These are phyloP conservation scores for Phalaenopsis hybrid DNA, from an alignment of 116 monocot species.

Conservation along the genomic window DNA sequence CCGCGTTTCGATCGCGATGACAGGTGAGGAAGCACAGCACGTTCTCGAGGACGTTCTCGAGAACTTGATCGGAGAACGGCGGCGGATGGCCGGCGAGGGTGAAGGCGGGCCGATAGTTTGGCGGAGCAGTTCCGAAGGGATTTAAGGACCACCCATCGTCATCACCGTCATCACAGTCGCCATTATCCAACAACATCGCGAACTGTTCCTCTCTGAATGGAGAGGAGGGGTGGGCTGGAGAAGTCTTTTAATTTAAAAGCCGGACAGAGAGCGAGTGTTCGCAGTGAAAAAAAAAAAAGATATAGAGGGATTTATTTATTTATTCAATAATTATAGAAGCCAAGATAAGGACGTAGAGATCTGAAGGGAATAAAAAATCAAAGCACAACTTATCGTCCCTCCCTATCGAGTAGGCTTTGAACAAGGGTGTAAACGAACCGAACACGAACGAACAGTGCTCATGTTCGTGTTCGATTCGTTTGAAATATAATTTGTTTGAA, in stretches of 20 bases:
- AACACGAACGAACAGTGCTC: too few relatives aligned
- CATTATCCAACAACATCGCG: conserved; percentile 22
- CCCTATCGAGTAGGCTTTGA: too few relatives aligned
- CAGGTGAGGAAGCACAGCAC: conserved; percentile 60
- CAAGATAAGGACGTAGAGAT: too few relatives aligned
- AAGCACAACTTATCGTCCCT: too few relatives aligned
- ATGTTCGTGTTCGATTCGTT: too few relatives aligned
- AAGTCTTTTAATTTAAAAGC: background rate
- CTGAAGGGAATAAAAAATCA: too few relatives aligned
- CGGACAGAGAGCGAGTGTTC: background rate
- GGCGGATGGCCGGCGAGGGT: background rate
- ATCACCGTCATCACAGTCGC: conserved; percentile 8
- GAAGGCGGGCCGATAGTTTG: background rate
- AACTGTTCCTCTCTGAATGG: conserved; percentile 8
- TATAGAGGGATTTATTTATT: too few relatives aligned
- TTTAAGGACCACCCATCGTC: background rate
- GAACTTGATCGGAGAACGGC: conserved; percentile 48
- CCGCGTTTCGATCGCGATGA: conserved; percentile 59
- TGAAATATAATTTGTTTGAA: too few relatives aligned
- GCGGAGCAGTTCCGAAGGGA: background rate
- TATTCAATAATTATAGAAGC: too few relatives aligned
- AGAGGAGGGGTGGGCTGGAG: background rate
- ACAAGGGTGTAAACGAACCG: too few relatives aligned
- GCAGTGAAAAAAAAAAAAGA: background rate
- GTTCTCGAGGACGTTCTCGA: conserved; percentile 68